Evolutionary conservation across 2,329 filamentous ascomycete genomes (phyloP).

Genomic region (Acrocalymma vagum): DNA sequence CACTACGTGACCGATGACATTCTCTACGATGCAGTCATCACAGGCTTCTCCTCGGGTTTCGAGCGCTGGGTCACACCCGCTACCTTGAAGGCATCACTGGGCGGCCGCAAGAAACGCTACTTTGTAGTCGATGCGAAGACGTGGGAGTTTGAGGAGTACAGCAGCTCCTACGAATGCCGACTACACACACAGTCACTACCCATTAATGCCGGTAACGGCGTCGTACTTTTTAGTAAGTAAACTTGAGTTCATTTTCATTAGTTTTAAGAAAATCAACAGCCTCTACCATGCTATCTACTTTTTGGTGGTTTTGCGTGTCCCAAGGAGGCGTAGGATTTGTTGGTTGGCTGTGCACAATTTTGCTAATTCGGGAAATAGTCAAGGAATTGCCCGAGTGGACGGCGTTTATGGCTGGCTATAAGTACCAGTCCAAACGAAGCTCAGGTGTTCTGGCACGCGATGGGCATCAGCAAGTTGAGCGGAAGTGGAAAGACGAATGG

Average conservation of each 20-base stretch:
- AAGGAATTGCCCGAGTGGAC: slow-evolving; percentile 32
- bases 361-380: no score
- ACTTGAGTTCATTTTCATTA: no score
- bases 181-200: slow-evolving; percentile 24
- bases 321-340: background rate
- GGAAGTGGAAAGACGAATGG: slow-evolving; percentile 32
- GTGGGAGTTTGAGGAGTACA: slow-evolving; percentile 26
- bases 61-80: slow-evolving; percentile 33
- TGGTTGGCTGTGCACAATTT: background rate
- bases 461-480: slow-evolving; percentile 28
- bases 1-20: slow-evolving; percentile 24
- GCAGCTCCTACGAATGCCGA: slow-evolving; percentile 31
- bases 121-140: slow-evolving; percentile 29
- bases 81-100: slow-evolving; percentile 19
- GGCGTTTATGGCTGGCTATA: slow-evolving; percentile 32
- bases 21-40: slow-evolving; percentile 28
- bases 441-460: slow-evolving; percentile 27
- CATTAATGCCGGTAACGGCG: slow-evolving; percentile 35
- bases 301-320: no score
- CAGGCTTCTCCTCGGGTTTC: slow-evolving; percentile 32
- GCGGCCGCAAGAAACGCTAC: slow-evolving; percentile 31
- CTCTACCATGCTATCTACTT: no score
- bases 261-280: no score
- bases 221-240: slow-evolving; percentile 24
- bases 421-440: slow-evolving; percentile 26